Conservation (phyloP, 345 rosid genomes). For the Psidium friedrichsthalianum region DNA sequence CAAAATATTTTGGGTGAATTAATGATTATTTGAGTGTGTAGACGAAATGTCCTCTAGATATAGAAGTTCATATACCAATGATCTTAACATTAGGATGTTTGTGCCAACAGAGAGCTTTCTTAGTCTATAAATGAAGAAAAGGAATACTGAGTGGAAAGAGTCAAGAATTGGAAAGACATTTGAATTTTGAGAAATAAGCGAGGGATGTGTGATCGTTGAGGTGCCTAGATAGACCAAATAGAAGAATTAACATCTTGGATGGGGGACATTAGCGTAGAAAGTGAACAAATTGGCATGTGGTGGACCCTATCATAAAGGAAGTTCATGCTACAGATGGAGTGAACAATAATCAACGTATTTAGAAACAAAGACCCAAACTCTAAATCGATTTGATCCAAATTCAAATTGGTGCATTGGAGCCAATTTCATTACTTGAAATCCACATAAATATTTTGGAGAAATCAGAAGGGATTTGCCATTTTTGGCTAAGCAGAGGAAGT, state of each 20-base stretch:
- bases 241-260: background rate
- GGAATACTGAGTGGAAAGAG: background rate
- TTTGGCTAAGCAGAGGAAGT: background rate
- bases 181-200: background rate
- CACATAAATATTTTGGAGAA: background rate
- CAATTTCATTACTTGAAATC: background rate
- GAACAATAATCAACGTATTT: background rate
- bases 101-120: background rate
- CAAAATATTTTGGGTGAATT: background rate
- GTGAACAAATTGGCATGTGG: background rate
- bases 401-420: background rate
- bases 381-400: background rate
- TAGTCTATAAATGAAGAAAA: background rate
- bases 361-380: background rate
- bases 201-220: background rate
- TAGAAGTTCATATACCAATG: background rate
- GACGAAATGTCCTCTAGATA: background rate
- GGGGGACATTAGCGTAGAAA: background rate
- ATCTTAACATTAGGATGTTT: background rate
- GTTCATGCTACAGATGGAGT: background rate
- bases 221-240: background rate
- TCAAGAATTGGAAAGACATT: background rate
- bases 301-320: background rate
- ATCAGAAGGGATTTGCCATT: background rate
- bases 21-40: constrained; percentile 1